phyloP scores from a whole-genome alignment of 1,284 basidiomycete species.

The Trametes hirsuta region DNA sequence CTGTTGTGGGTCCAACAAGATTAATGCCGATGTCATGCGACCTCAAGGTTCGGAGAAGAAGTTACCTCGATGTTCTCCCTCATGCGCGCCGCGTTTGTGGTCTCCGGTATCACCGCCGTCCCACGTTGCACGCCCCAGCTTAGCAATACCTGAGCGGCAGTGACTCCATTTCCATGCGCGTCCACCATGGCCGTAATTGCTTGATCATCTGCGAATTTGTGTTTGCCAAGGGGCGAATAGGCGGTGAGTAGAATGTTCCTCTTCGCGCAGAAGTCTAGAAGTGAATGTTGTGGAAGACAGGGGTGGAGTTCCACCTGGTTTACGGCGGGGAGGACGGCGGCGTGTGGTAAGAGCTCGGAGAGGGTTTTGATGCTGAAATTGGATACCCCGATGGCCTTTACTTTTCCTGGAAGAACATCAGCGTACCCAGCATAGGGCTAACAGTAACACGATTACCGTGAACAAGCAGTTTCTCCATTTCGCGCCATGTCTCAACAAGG shows the following conservation, averaged over 20 bases:
- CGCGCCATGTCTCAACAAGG: constrained; percentile 25
- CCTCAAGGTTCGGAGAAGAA: not conserved
- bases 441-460: constrained; percentile 34
- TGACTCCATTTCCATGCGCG: constrained; percentile 38
- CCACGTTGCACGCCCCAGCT: constrained; percentile 52
- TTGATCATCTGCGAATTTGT: constrained; percentile 30
- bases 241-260: constrained; percentile 56
- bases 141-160: constrained; percentile 50
- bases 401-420: constrained; percentile 41
- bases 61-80: constrained; percentile 47
- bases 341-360: constrained; percentile 38
- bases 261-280: constrained; percentile 49
- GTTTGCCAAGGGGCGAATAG: constrained; percentile 57
- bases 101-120: constrained; percentile 49
- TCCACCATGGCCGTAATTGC: constrained; percentile 47
- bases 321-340: constrained; percentile 48
- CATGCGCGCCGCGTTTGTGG: constrained; percentile 47
- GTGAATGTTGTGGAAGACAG: constrained; percentile 45
- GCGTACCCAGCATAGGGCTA: not conserved
- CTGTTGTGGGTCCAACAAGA: constrained; percentile 29
- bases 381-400: constrained; percentile 62
- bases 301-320: constrained; percentile 58
- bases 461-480: constrained; percentile 22
- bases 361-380: constrained; percentile 64
- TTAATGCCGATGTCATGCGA: not conserved